Conservation (phyloP, 2,329 filamentous ascomycete genomes). For the Fusarium continuum region DNA sequence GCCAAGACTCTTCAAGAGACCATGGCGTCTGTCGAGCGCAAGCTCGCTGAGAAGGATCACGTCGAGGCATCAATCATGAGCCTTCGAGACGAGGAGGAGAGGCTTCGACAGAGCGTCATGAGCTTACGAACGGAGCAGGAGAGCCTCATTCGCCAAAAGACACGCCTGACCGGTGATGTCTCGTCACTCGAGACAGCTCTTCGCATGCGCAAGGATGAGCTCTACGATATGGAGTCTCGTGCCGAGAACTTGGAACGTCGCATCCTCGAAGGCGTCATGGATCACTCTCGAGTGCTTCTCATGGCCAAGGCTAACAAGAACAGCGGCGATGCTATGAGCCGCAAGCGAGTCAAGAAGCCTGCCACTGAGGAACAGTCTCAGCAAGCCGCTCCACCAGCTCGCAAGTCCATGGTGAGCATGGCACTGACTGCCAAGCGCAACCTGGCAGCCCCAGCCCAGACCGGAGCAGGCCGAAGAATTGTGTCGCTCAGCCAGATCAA, state of each 20-base stretch:
- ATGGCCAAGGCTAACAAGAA: constrained; percentile 70
- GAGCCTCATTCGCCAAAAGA: constrained; percentile 78
- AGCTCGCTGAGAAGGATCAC: constrained; percentile 70
- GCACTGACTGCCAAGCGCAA: constrained; percentile 63
- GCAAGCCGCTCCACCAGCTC: constrained; percentile 37
- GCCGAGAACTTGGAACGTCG: constrained; percentile 90
- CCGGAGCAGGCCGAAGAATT: constrained; percentile 77
- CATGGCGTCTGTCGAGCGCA: constrained; percentile 80
- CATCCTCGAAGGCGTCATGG: constrained; percentile 94
- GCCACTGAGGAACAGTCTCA: constrained; percentile 37
- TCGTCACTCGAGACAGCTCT: constrained; percentile 92
- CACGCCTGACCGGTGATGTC: constrained; percentile 82
- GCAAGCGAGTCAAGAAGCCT: constrained; percentile 62
- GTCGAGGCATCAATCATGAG: constrained; percentile 64
- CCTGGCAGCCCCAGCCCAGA: constrained; percentile 56
- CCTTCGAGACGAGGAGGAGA: constrained; percentile 62
- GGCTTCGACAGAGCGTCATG: constrained; percentile 64
- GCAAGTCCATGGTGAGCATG: constrained; percentile 58
- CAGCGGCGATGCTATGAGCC: constrained; percentile 65
- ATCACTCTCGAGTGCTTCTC: constrained; percentile 91
- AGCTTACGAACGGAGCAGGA: constrained; percentile 75
- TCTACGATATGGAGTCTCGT: constrained; percentile 88
- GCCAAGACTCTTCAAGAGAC: constrained; percentile 84
- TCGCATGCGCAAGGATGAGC: constrained; percentile 86
- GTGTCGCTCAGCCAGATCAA: constrained; percentile 91